These are phyloP conservation scores for Pyrenula aspistea DNA, from an alignment of 495 filamentous ascomycete genomes.

Conservation along the genomic window DNA sequence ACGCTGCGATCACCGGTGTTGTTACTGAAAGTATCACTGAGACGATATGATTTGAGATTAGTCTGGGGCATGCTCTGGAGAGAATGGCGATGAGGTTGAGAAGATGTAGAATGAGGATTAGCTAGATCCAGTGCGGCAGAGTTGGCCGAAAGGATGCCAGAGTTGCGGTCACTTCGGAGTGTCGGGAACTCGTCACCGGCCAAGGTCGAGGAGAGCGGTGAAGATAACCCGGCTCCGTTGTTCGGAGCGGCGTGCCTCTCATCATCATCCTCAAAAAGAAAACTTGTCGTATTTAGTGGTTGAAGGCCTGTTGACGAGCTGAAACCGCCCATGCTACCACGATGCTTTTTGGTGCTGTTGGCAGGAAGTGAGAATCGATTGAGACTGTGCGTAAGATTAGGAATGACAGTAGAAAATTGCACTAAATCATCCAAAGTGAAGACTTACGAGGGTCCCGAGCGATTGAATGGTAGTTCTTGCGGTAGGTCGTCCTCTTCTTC, in stretches of 20 bases:
- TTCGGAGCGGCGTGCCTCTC: conserved; percentile 33
- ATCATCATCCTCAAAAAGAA: conserved; percentile 77
- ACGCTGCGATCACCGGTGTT: conserved; percentile 8
- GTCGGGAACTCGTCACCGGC: conserved; percentile 78
- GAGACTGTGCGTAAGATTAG: neutral
- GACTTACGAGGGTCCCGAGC: conserved; percentile 29
- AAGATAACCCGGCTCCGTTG: conserved; percentile 39
- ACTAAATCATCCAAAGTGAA: neutral
- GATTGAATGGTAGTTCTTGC: conserved; percentile 21
- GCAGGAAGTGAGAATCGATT: conserved; percentile 85
- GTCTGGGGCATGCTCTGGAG: conserved; percentile 73
- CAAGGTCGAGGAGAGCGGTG: conserved; percentile 57
- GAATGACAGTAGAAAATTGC: neutral
- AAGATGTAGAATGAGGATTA: conserved; percentile 52
- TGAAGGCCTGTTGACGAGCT: conserved; percentile 40
- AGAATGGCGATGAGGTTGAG: conserved; percentile 63
- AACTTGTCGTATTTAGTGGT: conserved; percentile 67
- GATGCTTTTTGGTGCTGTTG: conserved; percentile 45
- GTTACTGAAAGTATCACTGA: conserved; percentile 17
- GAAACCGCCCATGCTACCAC: conserved; percentile 30
- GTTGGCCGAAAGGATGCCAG: conserved; percentile 63
- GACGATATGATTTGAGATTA: conserved; percentile 24
- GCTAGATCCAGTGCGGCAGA: conserved; percentile 75
- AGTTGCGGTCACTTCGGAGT: conserved; percentile 55
- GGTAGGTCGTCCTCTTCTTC: conserved; percentile 28